These are phyloP conservation scores for Neltuma alba DNA, from an alignment of 306 rosid genomes.

Conservation along the genomic window DNA sequence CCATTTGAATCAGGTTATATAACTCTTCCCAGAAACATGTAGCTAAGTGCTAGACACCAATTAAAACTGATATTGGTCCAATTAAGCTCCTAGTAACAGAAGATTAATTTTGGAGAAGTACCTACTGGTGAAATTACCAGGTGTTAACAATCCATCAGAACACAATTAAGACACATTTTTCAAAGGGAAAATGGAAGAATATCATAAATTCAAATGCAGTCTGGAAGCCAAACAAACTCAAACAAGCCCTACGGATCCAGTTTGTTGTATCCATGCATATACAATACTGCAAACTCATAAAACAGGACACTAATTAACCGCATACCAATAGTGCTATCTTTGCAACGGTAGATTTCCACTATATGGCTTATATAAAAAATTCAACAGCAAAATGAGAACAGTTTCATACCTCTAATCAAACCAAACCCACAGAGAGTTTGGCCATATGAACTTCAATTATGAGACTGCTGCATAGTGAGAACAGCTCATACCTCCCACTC, in stretches of 20 bases:
- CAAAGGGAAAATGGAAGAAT: not conserved
- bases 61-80: slow-evolving; percentile 6
- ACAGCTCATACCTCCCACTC: slow-evolving; percentile 27
- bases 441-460: slow-evolving; percentile 27
- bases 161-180: not conserved
- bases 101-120: too few species aligned
- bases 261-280: not conserved
- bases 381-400: not conserved
- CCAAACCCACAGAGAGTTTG: not conserved
- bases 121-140: too few species aligned
- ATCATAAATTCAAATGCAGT: not conserved
- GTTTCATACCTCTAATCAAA: not conserved
- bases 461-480: not conserved
- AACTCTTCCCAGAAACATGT: slow-evolving; percentile 31
- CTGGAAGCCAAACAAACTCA: not conserved
- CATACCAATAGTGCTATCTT: slow-evolving; percentile 7
- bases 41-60: slow-evolving; percentile 16
- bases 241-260: not conserved
- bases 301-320: not conserved
- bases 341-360: not conserved
- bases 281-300: not conserved
- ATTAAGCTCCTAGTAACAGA: not conserved
- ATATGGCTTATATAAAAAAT: not conserved
- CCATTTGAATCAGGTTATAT: not conserved
- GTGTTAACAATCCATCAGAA: slow-evolving; percentile 3